Percentiles rank a stretch among this genome's conserved stretches.
Evolutionary conservation across 2,329 filamentous ascomycete species (phyloP).

Genomic region (Penicillium sp.): DNA sequence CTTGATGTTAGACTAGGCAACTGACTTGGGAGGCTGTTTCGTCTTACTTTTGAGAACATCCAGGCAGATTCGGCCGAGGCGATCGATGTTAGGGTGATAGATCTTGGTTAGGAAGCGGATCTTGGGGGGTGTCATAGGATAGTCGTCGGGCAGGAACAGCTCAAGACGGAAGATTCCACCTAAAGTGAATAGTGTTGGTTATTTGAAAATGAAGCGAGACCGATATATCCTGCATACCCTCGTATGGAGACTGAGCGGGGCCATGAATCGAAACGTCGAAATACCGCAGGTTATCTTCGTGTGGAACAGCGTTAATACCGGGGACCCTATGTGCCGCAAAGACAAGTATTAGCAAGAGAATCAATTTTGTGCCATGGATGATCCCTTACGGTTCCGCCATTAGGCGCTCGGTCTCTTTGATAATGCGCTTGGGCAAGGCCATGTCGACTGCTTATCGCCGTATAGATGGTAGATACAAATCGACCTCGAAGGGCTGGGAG

Average conservation of each 20-base stretch:
- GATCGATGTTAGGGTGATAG: constrained; percentile 98
- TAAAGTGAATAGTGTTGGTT: constrained; percentile 26
- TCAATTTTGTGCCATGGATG: neutral
- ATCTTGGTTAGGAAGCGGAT: constrained; percentile 98
- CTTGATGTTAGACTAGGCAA: constrained; percentile 4
- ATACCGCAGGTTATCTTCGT: constrained; percentile 95
- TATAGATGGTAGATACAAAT: constrained; percentile 1
- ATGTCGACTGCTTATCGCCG: constrained; percentile 29
- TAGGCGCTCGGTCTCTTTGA: constrained; percentile 97
- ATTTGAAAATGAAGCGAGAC: constrained; percentile 2
- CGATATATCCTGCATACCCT: constrained; percentile 55
- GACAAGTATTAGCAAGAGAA: constrained; percentile 3
- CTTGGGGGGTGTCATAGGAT: constrained; percentile 98
- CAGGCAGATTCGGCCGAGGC: constrained; percentile 91
- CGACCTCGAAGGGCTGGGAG: neutral
- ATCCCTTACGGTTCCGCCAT: constrained; percentile 84
- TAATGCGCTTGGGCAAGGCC: constrained; percentile 91
- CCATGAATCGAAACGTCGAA: constrained; percentile 97
- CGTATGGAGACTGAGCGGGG: constrained; percentile 86
- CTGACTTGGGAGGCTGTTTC: neutral
- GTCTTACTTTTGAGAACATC: constrained; percentile 90
- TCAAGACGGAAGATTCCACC: constrained; percentile 93
- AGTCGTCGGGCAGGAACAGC: constrained; percentile 95
- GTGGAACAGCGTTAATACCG: constrained; percentile 90
- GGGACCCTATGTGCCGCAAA: constrained; percentile 62